These are phyloP conservation scores for Lachnellula willkommii DNA, from an alignment of 2,329 filamentous ascomycete species.

Conservation along the genomic window DNA sequence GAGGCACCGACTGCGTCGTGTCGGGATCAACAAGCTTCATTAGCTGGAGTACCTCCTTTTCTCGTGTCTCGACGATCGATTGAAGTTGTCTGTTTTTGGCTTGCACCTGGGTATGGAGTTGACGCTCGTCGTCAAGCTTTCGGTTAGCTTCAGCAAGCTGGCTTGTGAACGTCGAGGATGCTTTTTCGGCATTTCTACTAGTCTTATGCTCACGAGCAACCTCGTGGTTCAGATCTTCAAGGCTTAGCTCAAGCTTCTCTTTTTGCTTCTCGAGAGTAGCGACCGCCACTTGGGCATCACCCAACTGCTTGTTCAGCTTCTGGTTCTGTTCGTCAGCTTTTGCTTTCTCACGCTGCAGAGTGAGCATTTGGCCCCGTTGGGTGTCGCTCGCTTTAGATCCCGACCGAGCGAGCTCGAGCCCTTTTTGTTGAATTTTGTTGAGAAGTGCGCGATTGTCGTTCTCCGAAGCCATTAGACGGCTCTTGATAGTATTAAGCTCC, in stretches of 20 bases:
- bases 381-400: constrained; percentile 80
- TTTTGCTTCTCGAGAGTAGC: constrained; percentile 88
- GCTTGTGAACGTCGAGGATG: constrained; percentile 69
- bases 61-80: constrained; percentile 68
- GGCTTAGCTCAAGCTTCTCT: constrained; percentile 79
- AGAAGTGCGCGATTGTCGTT: constrained; percentile 94
- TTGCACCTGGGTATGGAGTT: constrained; percentile 79
- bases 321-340: constrained; percentile 78
- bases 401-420: constrained; percentile 88
- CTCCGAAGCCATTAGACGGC: constrained; percentile 82
- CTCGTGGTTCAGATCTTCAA: constrained; percentile 92
- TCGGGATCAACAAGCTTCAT: constrained; percentile 78
- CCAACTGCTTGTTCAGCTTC: constrained; percentile 76
- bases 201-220: constrained; percentile 84
- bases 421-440: constrained; percentile 97
- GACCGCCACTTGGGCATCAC: constrained; percentile 76
- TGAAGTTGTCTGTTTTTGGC: constrained; percentile 79
- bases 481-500: constrained; percentile 86
- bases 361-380: constrained; percentile 68
- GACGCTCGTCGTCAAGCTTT: constrained; percentile 83
- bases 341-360: constrained; percentile 76
- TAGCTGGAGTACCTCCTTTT: constrained; percentile 76
- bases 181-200: constrained; percentile 84
- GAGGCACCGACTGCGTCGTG: constrained; percentile 45
- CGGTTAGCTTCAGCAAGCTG: constrained; percentile 87